Evolutionary conservation across 1,139 yeast genomes (phyloP).

Genomic region (Arxiozyma telluris): DNA sequence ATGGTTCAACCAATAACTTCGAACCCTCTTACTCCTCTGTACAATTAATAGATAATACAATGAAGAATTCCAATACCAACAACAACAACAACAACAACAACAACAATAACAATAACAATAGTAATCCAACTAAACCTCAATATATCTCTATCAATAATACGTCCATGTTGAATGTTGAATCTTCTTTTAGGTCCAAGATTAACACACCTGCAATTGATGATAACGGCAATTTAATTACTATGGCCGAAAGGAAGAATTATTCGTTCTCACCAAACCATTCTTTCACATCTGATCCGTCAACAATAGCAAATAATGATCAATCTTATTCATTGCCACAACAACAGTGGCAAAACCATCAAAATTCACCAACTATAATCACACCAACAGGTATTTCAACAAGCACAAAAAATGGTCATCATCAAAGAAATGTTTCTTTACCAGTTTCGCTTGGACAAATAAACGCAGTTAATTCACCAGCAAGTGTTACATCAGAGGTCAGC

Average conservation of each 20-base stretch:
- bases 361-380: neutral
- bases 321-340: neutral
- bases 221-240: constrained; percentile 29
- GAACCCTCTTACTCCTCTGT: constrained; percentile 1
- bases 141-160: constrained; percentile 21
- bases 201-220: constrained; percentile 33
- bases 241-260: constrained; percentile 18
- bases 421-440: constrained; percentile 16
- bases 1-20: neutral
- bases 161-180: constrained; percentile 8
- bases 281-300: constrained; percentile 1
- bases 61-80: neutral
- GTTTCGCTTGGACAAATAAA: constrained; percentile 9
- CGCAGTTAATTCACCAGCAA: constrained; percentile 21
- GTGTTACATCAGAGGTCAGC: constrained; percentile 23
- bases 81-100: neutral
- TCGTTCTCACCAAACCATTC: constrained; percentile 5
- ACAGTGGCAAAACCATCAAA: constrained; percentile 3
- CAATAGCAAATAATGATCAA: neutral
- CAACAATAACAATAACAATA: neutral
- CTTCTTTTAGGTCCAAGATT: constrained; percentile 16
- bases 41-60: constrained; percentile 2
- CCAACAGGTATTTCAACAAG: neutral
- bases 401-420: constrained; percentile 6
- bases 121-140: constrained; percentile 13